Base-by-base conservation (phyloP, 768 basidiomycete genomes). In the Lactarius sp. region DNA sequence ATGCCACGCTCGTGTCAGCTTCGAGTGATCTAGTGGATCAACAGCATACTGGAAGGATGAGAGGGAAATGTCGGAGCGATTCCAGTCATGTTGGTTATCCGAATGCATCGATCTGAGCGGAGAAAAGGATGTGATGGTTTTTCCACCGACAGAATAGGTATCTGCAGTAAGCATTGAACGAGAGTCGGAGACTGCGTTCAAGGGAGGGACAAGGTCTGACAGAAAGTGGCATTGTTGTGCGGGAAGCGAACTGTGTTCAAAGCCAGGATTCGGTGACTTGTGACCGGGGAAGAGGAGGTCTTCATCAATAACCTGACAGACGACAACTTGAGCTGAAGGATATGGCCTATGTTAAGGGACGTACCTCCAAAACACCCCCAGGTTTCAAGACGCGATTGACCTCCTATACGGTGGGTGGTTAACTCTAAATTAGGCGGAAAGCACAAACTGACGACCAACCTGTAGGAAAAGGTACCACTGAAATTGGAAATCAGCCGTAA, bases 271-370 rank as follows among this genome's bases (percentile, higher is more conserved):
- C 3, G 36, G 42, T 1, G 50, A 4, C 14, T 34, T 36, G n/a
- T 73, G 71, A 63, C 78, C 83, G 8, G 88, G 88, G 70, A 90
- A 90, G 52, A 88, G 78, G 7, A 85, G 77, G 69, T 89, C 87
- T 62, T 91, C 88, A 71, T 89, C 88, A 42, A 89, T 80, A 9
- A 89, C 76, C 88, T 90, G 56, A 39, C 14, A 42, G 12, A 14
- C 6, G 16, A 46, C 39, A n/a, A 10, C 14, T 20, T 7, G 37
- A 12, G 14, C n/a, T 16, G 41, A 4, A 51, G 22, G 16, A 46
- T 18, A 46, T 52, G 16, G 60, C 16, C 31, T 18, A 22, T n/a
- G 41, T n/a, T 51, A 33, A 34, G 52, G 7, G 12, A 27, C 57
- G 27, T 75, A 87, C 88, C 82, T 91, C 89, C 13, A 90, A 71